Base-by-base conservation (phyloP, 2,329 filamentous ascomycete species). In the Colletotrichum scovillei region DNA sequence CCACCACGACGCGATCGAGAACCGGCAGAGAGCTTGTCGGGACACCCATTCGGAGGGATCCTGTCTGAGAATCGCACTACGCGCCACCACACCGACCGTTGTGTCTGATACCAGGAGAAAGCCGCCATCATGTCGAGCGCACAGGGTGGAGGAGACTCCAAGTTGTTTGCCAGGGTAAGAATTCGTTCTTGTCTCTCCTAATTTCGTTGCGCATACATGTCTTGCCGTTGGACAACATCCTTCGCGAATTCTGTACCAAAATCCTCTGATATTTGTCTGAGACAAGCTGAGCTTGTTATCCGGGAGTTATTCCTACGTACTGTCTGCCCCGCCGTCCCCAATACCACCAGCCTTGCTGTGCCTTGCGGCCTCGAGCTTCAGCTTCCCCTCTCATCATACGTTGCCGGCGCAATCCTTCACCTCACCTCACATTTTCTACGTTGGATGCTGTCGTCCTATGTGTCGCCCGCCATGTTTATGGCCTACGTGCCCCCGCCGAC, bases 131-230 rank as follows among this genome's bases (percentile, higher is more conserved):
- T 91, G 89, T 87, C 89, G 79, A 85, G 81, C 80, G 83, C 87
- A 74, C 86, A 87, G 75, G 85, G 91, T 84, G 94, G 94, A 86
- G 95, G 97, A 85, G 97, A 98, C 91, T 97, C 97, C 87, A 98
- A 98, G 91, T 92, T 99, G 87, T 99, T 99, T 88, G 96, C 97
- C 84, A 92, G 97, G 88, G 97, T 99, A 90, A 88, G 89, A 84
- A 70, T 74, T 75, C 26, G 6, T 68, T 57, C 46, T 66, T 69
- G 49, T 57, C 53, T 35, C 38, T 55, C 49, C 26, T 71, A 11
- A 69, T 66, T 42, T 58, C 30, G 60, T 12, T 71, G 58, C 64
- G 26, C 63, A 26, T 22, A 30, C 62, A 28, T 22, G 26, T 19
- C 26, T 28, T 55, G 42, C 55, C 16, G 52, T 57, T 42, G 49